Evolutionary conservation across 2,329 filamentous ascomycete species (phyloP), one percentile per base, ranked within the genome.

Genomic region (Clarireedia paspali): DNA sequence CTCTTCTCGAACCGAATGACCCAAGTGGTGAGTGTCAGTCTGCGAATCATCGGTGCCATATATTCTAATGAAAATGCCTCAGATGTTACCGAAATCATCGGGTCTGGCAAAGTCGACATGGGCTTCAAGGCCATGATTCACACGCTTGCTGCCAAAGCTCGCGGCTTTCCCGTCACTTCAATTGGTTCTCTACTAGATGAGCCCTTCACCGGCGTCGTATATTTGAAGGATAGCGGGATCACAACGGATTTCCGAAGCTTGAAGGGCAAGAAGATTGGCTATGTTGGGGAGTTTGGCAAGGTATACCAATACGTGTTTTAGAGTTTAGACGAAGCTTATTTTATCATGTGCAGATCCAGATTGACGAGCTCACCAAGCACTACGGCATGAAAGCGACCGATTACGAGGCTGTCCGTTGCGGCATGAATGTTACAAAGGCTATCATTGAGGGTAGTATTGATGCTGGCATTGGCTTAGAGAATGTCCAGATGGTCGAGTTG

Each of bases 81-180:
- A 79, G 87, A 91, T 76, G 87, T 91, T 60, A 91, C 87, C 60
- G 87, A 90, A 70, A 89, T 91, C 70, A 88, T 91, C 62, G 87
- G 87, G 57, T 84, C 79, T 55, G 84, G 83, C 59, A 89, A 89
- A 68, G 83, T 89, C 50, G 86, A 90, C 67, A 80, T 90, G 66
- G 87, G 87, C 46, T 89, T 88, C 79, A 91, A 90, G 72, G 87
- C 87, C 62, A 90, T 91, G 87, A 91, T 91, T 63, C 87, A 91
- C 67, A 90, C 87, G 7, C 79, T 91, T 58, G 87, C 86, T 55
- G 87, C 87, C 68, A 89, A 89, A 72, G 87, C 87, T 40, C 85
- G 87, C 59, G 75, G 79, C 73, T 91, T 88, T 68, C 87, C 87
- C 0, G 82, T 91, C 50, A 74, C 79, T 20, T 89, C 87, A 7